Base-by-base conservation (phyloP, 176 grass and related monocot genomes). In the Zoysia pacifica region DNA sequence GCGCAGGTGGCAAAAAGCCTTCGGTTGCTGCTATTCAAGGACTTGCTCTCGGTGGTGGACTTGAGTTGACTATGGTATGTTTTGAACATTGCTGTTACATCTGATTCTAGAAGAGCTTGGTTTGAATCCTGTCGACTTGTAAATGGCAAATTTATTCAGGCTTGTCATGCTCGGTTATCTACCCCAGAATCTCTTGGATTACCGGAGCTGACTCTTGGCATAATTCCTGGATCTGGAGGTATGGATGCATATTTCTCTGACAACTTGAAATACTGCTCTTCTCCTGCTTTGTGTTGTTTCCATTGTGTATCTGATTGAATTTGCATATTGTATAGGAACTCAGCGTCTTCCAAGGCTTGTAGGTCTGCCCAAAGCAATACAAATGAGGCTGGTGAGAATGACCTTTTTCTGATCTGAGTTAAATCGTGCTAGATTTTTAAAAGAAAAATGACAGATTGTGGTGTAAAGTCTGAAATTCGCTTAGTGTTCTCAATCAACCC, bases 181-280 rank as follows among this genome's bases (percentile, higher is more conserved):
- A 99, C 97, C 28, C 90, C 97, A 59, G 93, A 99, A 74, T 87
- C 90, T 84, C 97, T 99, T 88, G 97, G 93, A 69, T 88, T 99
- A 65, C 93, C 97, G 84, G 97, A 99, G 72, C 82, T 99, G 46
- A 99, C 90, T 62, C 93, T 99, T 47, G 93, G 97, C 37, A 77
- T 99, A 82, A 91, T 99, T 86, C 97, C 97, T 93, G 93, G 97
- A 82, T 91, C 91, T 84, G 97, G 97, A 85, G 97, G 97, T 99
- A 88, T 52, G 60, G 38, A 59, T 67, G 19, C 12, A 20, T 84
- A 56, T 77, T 51, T 77, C 35, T 28, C 7, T 75, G 36, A 80
- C 49, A 81, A 36, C 18, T 44, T 39, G 1, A 42, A 75, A 48
- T 86, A 69, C 13, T 59, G 8, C 69, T 73, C 15, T 52, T 67